Evolutionary conservation across 768 basidiomycete species (phyloP).

Genomic region (Calocybe cyanea): DNA sequence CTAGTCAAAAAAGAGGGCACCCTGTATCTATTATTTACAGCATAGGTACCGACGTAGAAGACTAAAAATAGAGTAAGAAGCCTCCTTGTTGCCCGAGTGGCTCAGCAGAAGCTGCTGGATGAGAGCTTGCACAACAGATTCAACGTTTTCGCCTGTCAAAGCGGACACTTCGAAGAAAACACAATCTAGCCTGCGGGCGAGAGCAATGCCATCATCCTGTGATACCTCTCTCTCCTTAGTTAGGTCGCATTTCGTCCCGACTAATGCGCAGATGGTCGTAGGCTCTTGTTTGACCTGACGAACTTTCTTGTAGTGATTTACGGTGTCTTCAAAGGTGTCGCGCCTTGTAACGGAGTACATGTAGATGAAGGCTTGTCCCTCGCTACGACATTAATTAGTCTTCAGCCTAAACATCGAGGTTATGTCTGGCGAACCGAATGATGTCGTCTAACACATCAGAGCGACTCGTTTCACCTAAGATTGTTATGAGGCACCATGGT

Average conservation of each 20-base stretch:
- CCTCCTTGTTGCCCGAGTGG: too few relatives aligned
- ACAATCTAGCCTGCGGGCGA: constrained; percentile 23
- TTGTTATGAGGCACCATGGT: too few relatives aligned
- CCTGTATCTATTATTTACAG: too few relatives aligned
- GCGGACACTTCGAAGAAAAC: constrained; percentile 26
- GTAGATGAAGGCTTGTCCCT: constrained; percentile 20
- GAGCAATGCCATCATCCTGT: constrained; percentile 19
- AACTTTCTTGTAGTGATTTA: constrained; percentile 21
- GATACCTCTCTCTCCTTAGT: constrained; percentile 19
- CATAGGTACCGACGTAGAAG: too few relatives aligned
- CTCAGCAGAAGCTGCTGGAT: not conserved
- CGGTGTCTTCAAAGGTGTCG: constrained; percentile 22
- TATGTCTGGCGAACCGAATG: constrained; percentile 7
- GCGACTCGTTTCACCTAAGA: not conserved
- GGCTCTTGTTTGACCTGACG: constrained; percentile 17
- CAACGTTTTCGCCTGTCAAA: constrained; percentile 23
- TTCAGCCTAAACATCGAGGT: constrained; percentile 1
- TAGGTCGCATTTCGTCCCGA: constrained; percentile 26
- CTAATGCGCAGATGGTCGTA: constrained; percentile 18
- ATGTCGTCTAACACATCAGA: not conserved
- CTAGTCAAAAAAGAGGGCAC: too few relatives aligned
- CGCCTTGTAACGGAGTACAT: constrained; percentile 22
- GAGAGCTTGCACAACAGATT: constrained; percentile 13
- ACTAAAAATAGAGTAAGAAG: too few relatives aligned
- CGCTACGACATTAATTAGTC: constrained; percentile 10